Evolutionary conservation across 2,329 filamentous ascomycete genomes (phyloP).

Genomic region (Diaporthe caulivora): DNA sequence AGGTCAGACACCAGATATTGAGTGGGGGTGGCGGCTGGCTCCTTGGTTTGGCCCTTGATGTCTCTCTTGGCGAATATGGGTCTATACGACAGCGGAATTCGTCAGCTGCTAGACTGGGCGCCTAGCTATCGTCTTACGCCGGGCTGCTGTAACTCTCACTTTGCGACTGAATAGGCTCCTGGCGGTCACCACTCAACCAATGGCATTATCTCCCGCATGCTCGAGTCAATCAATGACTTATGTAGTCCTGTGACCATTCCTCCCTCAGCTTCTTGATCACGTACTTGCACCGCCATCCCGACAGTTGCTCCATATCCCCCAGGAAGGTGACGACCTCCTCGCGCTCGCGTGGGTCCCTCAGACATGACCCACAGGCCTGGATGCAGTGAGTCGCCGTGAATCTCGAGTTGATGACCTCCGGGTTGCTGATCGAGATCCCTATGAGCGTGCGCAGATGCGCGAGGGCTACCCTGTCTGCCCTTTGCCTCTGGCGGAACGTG

Average conservation of each 20-base stretch:
- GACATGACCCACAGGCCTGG: constrained; percentile 2
- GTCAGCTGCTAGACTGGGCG: background rate
- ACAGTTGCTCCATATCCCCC: constrained; percentile 17
- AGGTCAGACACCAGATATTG: background rate
- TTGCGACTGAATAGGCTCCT: background rate
- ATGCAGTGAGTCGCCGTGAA: constrained; percentile 45
- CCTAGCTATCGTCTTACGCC: background rate
- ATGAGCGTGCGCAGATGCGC: constrained; percentile 44
- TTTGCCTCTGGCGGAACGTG: constrained; percentile 41
- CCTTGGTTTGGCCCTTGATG: background rate
- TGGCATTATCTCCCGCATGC: background rate
- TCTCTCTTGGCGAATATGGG: constrained; percentile 6
- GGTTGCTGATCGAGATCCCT: constrained; percentile 46
- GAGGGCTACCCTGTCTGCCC: constrained; percentile 43
- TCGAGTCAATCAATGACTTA: constrained; percentile 13
- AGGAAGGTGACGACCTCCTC: constrained; percentile 15
- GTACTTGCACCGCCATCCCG: constrained; percentile 21
- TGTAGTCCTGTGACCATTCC: constrained; percentile 21
- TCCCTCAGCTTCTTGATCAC: constrained; percentile 20
- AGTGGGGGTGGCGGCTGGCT: background rate
- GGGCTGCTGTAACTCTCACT: background rate
- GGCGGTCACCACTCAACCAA: background rate
- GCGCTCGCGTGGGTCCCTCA: constrained; percentile 23
- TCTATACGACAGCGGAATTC: background rate
- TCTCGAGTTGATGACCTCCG: constrained; percentile 42